phyloP scores from a whole-genome alignment of 768 basidiomycete species.

The Inosperma sp. region DNA sequence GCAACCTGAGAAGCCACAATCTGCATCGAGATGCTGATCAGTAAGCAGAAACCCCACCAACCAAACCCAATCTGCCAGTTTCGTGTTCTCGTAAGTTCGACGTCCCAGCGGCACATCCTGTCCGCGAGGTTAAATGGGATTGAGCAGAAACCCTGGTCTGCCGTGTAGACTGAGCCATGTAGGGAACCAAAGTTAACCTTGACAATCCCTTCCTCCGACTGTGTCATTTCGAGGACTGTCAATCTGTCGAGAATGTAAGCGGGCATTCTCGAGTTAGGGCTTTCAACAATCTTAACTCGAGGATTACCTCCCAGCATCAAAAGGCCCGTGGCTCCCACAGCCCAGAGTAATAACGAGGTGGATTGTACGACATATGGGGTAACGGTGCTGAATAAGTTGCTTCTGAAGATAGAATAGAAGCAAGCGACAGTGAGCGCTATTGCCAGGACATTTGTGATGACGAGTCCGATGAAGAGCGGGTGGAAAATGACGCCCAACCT shows the following conservation, averaged over 20 bases:
- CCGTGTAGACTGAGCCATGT: not conserved
- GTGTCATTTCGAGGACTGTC: not conserved
- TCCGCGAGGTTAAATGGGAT: conserved; percentile 1
- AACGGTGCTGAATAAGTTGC: not conserved
- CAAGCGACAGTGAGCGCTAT: not conserved
- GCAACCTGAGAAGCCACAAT: conserved; percentile 3
- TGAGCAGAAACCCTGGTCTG: conserved; percentile 3
- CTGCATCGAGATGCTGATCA: conserved; percentile 1
- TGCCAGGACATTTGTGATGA: not conserved
- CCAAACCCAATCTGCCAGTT: not conserved
- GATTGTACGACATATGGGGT: conserved; percentile 1
- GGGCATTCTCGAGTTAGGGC: not conserved
- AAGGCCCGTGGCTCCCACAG: not conserved
- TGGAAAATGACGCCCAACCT: conserved; percentile 4
- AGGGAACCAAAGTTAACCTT: not conserved
- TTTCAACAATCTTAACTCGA: not conserved
- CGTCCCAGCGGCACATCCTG: not conserved
- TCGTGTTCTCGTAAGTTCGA: not conserved
- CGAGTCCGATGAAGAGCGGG: not conserved
- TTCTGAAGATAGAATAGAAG: conserved; percentile 1
- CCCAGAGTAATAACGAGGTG: not conserved
- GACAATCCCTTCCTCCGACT: not conserved
- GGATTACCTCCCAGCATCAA: conserved; percentile 3
- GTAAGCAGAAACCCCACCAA: conserved; percentile 5
- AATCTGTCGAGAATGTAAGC: not conserved